Conservation (phyloP, 1,284 basidiomycete species). For the Apiotrichum laibachii region DNA sequence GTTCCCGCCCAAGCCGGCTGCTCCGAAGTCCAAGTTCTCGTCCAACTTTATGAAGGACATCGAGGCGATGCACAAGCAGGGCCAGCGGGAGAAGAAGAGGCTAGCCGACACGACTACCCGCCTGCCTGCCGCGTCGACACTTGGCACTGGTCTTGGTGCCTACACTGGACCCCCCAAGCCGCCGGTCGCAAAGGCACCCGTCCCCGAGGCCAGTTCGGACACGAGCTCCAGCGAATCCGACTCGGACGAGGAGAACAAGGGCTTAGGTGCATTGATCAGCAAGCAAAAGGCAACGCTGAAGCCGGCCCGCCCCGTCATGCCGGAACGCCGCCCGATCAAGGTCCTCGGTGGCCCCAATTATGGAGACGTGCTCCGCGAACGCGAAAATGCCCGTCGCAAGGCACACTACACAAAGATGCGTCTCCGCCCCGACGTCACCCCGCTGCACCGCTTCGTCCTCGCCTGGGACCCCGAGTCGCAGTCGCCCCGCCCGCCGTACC, state of each 20-base stretch:
- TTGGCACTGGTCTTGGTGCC: conserved; percentile 43
- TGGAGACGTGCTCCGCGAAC: conserved; percentile 32
- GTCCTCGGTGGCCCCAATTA: conserved; percentile 56
- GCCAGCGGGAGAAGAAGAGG: conserved; percentile 15
- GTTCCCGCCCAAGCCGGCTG: conserved; percentile 24
- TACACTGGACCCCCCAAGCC: conserved; percentile 30
- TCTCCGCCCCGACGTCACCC: conserved; percentile 76
- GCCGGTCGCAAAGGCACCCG: conserved; percentile 13
- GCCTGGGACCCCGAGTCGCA: conserved; percentile 79
- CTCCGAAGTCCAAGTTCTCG: conserved; percentile 25
- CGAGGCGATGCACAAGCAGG: conserved; percentile 31
- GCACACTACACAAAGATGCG: conserved; percentile 65
- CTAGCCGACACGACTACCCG: conserved; percentile 23
- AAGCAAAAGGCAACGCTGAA: conserved; percentile 23
- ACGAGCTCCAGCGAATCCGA: conserved; percentile 46
- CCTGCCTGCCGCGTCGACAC: conserved; percentile 31
- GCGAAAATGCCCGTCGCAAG: conserved; percentile 60
- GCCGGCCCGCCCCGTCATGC: conserved; percentile 48
- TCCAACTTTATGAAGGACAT: conserved; percentile 45
- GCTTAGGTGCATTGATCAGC: conserved; percentile 64
- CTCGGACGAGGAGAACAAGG: conserved; percentile 58
- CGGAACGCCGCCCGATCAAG: conserved; percentile 66
- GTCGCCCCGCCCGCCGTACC: conserved; percentile 57
- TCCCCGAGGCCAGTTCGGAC: conserved; percentile 23
- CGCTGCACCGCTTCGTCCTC: conserved; percentile 75